Conservation (phyloP, 495 filamentous ascomycete genomes). For the Lasiosphaeriaceae sp. region DNA sequence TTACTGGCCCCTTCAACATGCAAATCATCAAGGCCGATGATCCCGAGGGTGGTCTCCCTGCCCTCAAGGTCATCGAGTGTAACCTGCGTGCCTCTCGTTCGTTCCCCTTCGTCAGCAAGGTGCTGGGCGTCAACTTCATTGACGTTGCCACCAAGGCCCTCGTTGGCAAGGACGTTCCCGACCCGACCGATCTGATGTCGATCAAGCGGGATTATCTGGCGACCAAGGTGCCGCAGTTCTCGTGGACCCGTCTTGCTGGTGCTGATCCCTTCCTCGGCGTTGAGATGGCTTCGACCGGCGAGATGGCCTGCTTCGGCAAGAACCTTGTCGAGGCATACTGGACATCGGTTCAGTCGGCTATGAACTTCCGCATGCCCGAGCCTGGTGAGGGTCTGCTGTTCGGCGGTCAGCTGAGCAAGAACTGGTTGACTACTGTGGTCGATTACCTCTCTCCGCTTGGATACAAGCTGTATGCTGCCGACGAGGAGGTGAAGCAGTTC, state of each 20-base stretch:
- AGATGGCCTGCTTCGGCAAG: conserved; percentile 98
- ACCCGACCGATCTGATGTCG: conserved; percentile 83
- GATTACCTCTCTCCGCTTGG: conserved; percentile 81
- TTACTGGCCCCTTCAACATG: conserved; percentile 99
- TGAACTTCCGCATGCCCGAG: conserved; percentile 97
- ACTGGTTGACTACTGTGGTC: conserved; percentile 65
- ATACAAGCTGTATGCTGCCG: conserved; percentile 90
- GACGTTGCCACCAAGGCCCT: conserved; percentile 94
- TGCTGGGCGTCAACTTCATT: conserved; percentile 95
- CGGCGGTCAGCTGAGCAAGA: conserved; percentile 72
- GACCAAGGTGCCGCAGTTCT: conserved; percentile 97
- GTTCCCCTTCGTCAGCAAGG: conserved; percentile 97
- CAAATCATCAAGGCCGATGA: conserved; percentile 93
- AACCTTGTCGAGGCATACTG: conserved; percentile 96
- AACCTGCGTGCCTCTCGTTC: conserved; percentile 96
- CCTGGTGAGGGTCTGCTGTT: conserved; percentile 92
- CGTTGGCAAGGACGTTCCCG: conserved; percentile 78
- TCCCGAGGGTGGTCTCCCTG: conserved; percentile 63
- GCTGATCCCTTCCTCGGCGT: conserved; percentile 97
- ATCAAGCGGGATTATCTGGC: conserved; percentile 86
- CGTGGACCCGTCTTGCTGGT: conserved; percentile 96
- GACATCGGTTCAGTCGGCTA: conserved; percentile 90
- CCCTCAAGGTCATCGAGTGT: conserved; percentile 96
- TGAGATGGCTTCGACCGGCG: conserved; percentile 95
- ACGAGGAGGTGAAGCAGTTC: conserved; percentile 72